Evolutionary conservation across 352 stramenopile species (phyloP), one percentile per base, ranked within the genome.

Genomic region (Elongisporangium undulatum): DNA sequence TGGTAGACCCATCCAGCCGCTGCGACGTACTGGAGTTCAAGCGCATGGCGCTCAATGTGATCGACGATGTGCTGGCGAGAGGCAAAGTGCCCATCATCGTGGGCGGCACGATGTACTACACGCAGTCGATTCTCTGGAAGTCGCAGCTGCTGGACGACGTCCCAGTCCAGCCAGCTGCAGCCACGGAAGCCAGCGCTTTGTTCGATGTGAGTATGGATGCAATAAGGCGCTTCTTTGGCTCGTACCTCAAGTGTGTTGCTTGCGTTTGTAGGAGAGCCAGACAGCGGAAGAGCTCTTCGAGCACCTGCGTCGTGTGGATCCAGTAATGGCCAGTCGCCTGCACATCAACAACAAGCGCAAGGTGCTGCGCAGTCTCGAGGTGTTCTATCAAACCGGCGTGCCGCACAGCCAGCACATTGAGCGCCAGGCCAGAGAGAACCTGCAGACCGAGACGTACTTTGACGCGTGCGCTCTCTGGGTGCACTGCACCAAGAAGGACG

Each of bases 81-180:
- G 89, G 88, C 49, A 97, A 96, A 58, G 72, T 97, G 38, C 90
- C 90, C 3, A 93, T 97, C 50, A 72, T 97, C n/a, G 90, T 97
- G 10, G 90, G 90, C 23, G 90, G 90, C 51, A 97, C 90, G 34
- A 93, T 97, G 77, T 97, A 97, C 70, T 97, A 97, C 71, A 94
- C 89, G 54, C 90, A 97, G 63, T 87, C 84, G 20, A 74, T 97
- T 34, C 71, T 97, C 34, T 96, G 88, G 87, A 87, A 90, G 34
- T 85, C 85, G 1, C 83, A 95, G 59, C 56, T 97, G 39, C 68
- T 96, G 63, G 87, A 96, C 66, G 81, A 91, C 51, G 78, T 87
- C 9, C 69, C 73, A 0, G 26, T 71, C 49, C 65, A 63, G n/a
- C n/a, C 41, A 12, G 54, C 55, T 9, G 54, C 53, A 3, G 29